Evolutionary conservation across 179 eudicot genomes (phyloP).

Genomic region (Beta macrorhiza): DNA sequence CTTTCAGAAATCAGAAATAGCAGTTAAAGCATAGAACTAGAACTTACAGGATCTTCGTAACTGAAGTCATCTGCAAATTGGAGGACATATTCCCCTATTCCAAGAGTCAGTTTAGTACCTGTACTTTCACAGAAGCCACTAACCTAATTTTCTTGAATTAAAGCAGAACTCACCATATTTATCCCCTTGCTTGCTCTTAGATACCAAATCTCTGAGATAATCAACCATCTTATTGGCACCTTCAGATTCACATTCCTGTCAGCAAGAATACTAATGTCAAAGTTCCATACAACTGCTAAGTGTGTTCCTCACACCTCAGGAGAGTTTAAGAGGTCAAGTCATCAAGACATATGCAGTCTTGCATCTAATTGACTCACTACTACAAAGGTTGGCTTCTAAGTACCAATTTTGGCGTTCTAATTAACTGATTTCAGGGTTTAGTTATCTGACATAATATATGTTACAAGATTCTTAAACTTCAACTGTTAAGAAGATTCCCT

Average conservation of each 20-base stretch:
- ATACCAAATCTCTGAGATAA: slow-evolving; percentile 71
- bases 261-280: slow-evolving; percentile 17
- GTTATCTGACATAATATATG: too few relatives aligned
- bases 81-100: slow-evolving; percentile 70
- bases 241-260: slow-evolving; percentile 94
- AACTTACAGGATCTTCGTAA: slow-evolving; percentile 90
- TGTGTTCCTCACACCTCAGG: not conserved
- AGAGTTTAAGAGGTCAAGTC: not conserved
- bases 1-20: not conserved
- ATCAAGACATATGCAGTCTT: not conserved
- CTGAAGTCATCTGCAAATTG: slow-evolving; percentile 87
- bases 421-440: too few relatives aligned
- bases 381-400: not conserved
- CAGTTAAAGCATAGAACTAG: slow-evolving; percentile 1
- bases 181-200: slow-evolving; percentile 82
- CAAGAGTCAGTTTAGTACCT: slow-evolving; percentile 29
- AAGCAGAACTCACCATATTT: slow-evolving; percentile 53
- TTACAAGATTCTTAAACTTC: too few relatives aligned
- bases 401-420: too few relatives aligned
- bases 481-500: too few relatives aligned
- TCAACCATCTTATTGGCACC: slow-evolving; percentile 95
- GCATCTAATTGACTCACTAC: not conserved
- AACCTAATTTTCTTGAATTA: not conserved
- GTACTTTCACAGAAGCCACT: not conserved
- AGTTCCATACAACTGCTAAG: not conserved